Conservation (phyloP, 305 asterid species). For the Coffea humblotiana region DNA sequence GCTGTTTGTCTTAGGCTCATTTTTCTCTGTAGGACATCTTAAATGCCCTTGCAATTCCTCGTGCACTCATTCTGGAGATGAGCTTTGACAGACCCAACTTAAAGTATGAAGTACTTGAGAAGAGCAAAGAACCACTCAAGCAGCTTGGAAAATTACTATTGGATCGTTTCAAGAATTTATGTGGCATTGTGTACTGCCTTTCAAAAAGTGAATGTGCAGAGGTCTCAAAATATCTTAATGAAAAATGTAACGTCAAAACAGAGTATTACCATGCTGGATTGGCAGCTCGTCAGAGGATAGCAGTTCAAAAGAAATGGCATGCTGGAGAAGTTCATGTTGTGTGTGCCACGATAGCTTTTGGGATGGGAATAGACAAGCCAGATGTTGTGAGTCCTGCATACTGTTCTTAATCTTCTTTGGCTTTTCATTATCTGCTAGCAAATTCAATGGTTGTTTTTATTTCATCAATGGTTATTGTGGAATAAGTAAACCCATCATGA, state of each 20-base stretch:
- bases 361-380: conserved; percentile 98
- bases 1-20: conserved; percentile 13
- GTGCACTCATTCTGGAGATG: conserved; percentile 74
- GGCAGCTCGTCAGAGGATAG: conserved; percentile 81
- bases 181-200: conserved; percentile 94
- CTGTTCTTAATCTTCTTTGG: conserved; percentile 14
- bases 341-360: conserved; percentile 98
- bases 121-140: conserved; percentile 77
- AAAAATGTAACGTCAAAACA: conserved; percentile 74
- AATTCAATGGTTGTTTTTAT: background rate
- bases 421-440: conserved; percentile 1
- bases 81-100: conserved; percentile 94
- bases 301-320: conserved; percentile 88
- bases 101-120: conserved; percentile 78
- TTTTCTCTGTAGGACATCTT: conserved; percentile 66
- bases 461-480: background rate
- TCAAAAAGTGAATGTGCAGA: conserved; percentile 86
- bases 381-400: conserved; percentile 75
- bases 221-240: conserved; percentile 71
- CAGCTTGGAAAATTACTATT: conserved; percentile 76
- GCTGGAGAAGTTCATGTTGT: conserved; percentile 81
- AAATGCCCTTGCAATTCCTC: conserved; percentile 68
- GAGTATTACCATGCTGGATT: conserved; percentile 90
- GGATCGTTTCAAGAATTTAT: conserved; percentile 61
- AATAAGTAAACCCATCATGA: background rate